Base-by-base conservation (phyloP, 169 alveolate genomes). In the Cryptosporidium bovis region DNA sequence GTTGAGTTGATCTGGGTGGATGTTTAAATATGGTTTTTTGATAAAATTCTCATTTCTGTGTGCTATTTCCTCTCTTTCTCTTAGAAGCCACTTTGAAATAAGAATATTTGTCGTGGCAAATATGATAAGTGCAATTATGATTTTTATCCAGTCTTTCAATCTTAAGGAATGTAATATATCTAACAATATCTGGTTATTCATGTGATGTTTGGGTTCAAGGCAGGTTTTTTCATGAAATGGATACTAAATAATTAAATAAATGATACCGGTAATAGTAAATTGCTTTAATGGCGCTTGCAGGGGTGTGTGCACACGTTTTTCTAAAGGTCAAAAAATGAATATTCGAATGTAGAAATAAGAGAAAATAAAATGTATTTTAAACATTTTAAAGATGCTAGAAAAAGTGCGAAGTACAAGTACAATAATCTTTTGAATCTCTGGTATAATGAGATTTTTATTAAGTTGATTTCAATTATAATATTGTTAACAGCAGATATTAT, bases 221-320 rank as follows among this genome's bases (percentile, higher is more conserved):
- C 10, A 0, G 10, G 48, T 40, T 8, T 8, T 40, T 1, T 40
- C 4, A 40, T 40, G 10, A 40, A 8, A 40, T 40, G 10, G 27
- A 40, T 40, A 40, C 48, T 6, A 1, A 8, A 8, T 8, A 40
- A 40, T 40, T 40, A 40, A 40, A 40, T 40, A 8, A 40, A 40
- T 40, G 48, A 40, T 40, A 40, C 48, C 10, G 48, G 4, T 8
- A 40, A 40, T 24, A 8, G 1, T 27, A 71, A 60, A 53, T 40
- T 44, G 69, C 64, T 20, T 18, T 29, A 44, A 77, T 34, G 87
- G 87, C 87, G 87, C 65, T 44, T 34, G 27, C 36, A 8, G 18
- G 87, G 53, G 87, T 77, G 87, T 60, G 40, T 71, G 56, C 87
- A 77, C 71, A 48, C 7, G 66, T n/a, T 20, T 20, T 0, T 33